Evolutionary conservation across 805 yeast genomes (phyloP).

Genomic region (Jamesozyma lodderae): DNA sequence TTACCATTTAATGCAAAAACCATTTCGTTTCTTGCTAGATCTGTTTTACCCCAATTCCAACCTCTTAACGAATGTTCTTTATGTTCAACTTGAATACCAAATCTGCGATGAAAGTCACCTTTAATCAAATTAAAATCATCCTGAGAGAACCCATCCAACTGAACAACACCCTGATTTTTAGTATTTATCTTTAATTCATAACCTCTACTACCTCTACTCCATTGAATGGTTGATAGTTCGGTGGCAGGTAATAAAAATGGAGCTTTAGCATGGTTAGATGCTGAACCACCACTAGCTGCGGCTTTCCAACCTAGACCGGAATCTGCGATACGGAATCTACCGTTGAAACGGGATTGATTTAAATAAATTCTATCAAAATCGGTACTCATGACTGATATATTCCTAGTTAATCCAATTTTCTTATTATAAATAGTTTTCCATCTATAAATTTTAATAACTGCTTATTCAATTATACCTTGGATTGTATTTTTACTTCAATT

Average conservation of each 20-base stretch:
- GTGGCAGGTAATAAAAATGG: conserved; percentile 88
- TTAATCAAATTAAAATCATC: conserved; percentile 77
- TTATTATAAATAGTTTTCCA: too few relatives aligned
- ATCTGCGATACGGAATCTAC: conserved; percentile 89
- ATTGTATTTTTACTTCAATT: too few relatives aligned
- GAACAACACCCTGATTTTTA: conserved; percentile 74
- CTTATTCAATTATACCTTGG: too few relatives aligned
- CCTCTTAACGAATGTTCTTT: conserved; percentile 92
- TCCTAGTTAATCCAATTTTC: too few relatives aligned
- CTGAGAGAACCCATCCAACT: conserved; percentile 84
- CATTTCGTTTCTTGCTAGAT: conserved; percentile 85
- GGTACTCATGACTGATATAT: conserved; percentile 32
- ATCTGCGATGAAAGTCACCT: conserved; percentile 72
- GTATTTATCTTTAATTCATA: conserved; percentile 85
- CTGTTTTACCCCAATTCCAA: conserved; percentile 98
- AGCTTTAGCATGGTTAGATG: conserved; percentile 41
- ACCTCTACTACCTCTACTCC: conserved; percentile 94
- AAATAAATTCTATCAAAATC: conserved; percentile 88
- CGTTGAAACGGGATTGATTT: conserved; percentile 74
- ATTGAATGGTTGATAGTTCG: conserved; percentile 66
- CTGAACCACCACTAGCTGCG: conserved; percentile 33
- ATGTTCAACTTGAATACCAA: conserved; percentile 64
- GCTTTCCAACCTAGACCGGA: conserved; percentile 98
- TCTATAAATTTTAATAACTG: too few relatives aligned
- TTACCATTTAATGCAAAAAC: conserved; percentile 77